Evolutionary conservation across 441 rosid species (phyloP), one percentile per base, ranked within the genome.

Genomic region (Bocquillonia castaneifolia): DNA sequence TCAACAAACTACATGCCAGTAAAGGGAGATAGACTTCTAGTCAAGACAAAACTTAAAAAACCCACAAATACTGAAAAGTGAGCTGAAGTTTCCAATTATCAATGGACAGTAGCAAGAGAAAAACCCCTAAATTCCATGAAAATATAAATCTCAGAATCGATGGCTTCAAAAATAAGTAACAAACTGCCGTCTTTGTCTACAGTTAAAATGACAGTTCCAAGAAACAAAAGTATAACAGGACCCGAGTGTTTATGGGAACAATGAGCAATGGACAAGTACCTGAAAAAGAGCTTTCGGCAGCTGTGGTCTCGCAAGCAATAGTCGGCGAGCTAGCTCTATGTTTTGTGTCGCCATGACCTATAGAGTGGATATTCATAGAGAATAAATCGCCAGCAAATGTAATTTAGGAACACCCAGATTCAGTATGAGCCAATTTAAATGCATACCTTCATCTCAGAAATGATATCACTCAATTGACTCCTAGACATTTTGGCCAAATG

Each of bases 401-500:
- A 56, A 73, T 22, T n/a, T 23, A 74, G 50, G 48, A 70, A 63
- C 52, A 15, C n/a, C n/a, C n/a, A 61, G 57, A 23, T 12, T 26
- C 10, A 36, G 29, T 29, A 55, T 4, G 66, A 60, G 63, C 72
- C 68, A 55, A 25, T 42, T 36, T 56, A 66, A 72, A 42, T 29
- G 59, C 72, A 69, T 73, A 90, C 99, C 90, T 94, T 94, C 72
- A 94, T 51, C 72, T 88, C 91, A 13, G 92, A 82, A 63, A 94
- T 70, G 69, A 86, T 76, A 69, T 88, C 99, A 72, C 61, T 82
- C 75, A 94, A 86, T 76, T 91, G 99, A 80, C 68, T 87, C 84
- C 92, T 86, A 29, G 99, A 87, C 93, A 94, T 83, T 71, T 78
- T 89, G 58, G 99, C 96, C 75, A 94, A 78, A 73, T 87, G 91